Evolutionary conservation across 805 yeast genomes (phyloP).

Genomic region (Wickerhamomyces rabaulensis): DNA sequence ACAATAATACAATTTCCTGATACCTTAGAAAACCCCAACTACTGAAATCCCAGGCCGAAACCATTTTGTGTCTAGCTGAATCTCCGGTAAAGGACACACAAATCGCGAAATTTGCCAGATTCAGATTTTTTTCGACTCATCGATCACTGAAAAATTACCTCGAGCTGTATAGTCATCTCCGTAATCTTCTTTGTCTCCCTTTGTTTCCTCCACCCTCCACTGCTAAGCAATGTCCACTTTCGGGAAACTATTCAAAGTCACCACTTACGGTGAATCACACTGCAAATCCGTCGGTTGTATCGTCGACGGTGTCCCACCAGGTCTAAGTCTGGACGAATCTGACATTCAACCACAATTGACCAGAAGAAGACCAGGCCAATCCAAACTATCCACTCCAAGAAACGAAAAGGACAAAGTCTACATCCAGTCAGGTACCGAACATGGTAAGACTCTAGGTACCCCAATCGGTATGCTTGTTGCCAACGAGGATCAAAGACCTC

Average conservation of each 20-base stretch:
- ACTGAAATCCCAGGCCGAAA: too few relatives aligned
- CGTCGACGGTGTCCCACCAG: conserved; percentile 98
- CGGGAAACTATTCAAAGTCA: conserved; percentile 62
- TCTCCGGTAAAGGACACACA: background rate
- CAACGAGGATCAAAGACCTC: conserved; percentile 95
- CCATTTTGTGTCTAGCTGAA: background rate
- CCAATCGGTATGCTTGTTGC: conserved; percentile 91
- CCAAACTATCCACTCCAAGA: conserved; percentile 88
- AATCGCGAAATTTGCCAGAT: background rate
- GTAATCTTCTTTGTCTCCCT: background rate
- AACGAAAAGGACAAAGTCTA: conserved; percentile 90
- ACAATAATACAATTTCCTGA: too few relatives aligned
- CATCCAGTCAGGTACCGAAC: conserved; percentile 92
- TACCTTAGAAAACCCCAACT: too few relatives aligned
- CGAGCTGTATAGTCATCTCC: too few relatives aligned
- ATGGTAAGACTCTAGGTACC: conserved; percentile 86
- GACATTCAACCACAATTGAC: conserved; percentile 95
- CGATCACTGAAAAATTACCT: background rate
- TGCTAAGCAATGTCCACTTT: conserved; percentile 61
- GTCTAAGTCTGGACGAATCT: conserved; percentile 73
- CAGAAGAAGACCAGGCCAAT: conserved; percentile 97
- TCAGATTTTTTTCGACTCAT: background rate
- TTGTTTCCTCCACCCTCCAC: background rate
- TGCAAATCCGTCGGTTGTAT: conserved; percentile 97
- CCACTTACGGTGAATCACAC: conserved; percentile 98